phyloP scores from a whole-genome alignment of 139 green algal genomes.

The Haematococcus sp. region DNA sequence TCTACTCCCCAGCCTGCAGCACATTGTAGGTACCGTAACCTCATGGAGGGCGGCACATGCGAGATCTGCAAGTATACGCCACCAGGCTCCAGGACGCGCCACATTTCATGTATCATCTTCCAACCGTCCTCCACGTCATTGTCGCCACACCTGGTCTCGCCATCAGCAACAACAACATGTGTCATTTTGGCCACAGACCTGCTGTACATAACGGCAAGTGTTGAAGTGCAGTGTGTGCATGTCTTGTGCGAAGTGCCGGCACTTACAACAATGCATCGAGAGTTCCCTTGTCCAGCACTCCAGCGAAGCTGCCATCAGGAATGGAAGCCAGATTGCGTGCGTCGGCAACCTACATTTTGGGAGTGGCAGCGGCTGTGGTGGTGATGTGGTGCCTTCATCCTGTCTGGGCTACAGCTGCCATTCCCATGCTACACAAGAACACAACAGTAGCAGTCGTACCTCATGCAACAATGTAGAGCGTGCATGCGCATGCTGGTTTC shows the following conservation, averaged over 20 bases:
- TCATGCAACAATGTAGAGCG: no score
- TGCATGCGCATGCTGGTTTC: no score
- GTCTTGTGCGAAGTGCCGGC: no score
- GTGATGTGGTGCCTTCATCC: background rate
- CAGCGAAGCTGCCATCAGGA: conserved; percentile 24
- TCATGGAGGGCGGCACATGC: background rate
- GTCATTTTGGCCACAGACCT: no score
- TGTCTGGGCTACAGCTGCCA: background rate
- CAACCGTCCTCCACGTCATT: conserved; percentile 15
- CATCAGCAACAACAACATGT: no score
- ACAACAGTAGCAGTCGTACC: no score
- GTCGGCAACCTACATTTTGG: conserved; percentile 32
- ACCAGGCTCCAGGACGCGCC: conserved; percentile 35
- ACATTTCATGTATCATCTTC: conserved; percentile 36
- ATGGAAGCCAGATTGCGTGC: conserved; percentile 26
- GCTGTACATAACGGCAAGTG: no score
- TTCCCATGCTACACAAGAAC: no score
- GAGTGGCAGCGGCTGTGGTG: no score
- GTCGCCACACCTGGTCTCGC: conserved; percentile 24
- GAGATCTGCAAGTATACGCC: conserved; percentile 42
- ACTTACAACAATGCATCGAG: conserved; percentile 49
- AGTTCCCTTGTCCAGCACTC: conserved; percentile 59
- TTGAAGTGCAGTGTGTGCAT: no score
- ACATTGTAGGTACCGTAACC: background rate
- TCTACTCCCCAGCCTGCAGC: conserved; percentile 24